These are phyloP conservation scores for Colletotrichum nymphaeae DNA, from an alignment of 2,329 filamentous ascomycete species.

Conservation along the genomic window DNA sequence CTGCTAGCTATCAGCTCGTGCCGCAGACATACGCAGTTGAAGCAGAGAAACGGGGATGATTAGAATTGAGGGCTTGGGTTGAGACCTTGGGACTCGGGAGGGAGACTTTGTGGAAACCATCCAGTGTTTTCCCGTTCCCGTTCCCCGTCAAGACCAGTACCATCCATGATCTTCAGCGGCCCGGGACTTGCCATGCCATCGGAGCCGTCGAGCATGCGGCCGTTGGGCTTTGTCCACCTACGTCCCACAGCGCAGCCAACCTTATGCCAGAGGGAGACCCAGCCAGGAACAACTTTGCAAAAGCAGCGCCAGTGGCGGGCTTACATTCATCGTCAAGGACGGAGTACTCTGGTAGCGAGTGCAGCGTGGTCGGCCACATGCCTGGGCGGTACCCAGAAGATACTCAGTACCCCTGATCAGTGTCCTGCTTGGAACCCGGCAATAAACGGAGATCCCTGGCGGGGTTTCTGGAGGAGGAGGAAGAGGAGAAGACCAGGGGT, in stretches of 20 bases:
- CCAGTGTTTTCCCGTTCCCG: constrained; percentile 17
- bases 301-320: not conserved
- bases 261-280: not conserved
- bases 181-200: constrained; percentile 28
- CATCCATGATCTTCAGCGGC: constrained; percentile 32
- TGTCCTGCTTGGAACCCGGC: constrained; percentile 16
- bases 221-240: not conserved
- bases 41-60: not conserved
- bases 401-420: not conserved
- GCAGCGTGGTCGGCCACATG: constrained; percentile 4
- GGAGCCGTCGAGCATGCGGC: not conserved
- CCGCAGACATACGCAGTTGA: not conserved
- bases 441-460: constrained; percentile 30
- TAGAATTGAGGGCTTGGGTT: not conserved
- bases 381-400: not conserved
- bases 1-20: not conserved
- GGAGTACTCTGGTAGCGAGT: not conserved
- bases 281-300: not conserved
- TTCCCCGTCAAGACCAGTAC: constrained; percentile 13
- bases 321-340: not conserved
- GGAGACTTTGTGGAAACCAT: constrained; percentile 1
- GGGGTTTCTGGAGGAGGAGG: not conserved
- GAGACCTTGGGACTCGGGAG: not conserved
- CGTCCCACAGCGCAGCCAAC: not conserved
- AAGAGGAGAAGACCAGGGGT: not conserved